Percentiles rank a stretch among this genome's conserved stretches.
Evolutionary conservation across 352 stramenopile genomes (phyloP).

Genomic region (Elongisporangium anandrum): DNA sequence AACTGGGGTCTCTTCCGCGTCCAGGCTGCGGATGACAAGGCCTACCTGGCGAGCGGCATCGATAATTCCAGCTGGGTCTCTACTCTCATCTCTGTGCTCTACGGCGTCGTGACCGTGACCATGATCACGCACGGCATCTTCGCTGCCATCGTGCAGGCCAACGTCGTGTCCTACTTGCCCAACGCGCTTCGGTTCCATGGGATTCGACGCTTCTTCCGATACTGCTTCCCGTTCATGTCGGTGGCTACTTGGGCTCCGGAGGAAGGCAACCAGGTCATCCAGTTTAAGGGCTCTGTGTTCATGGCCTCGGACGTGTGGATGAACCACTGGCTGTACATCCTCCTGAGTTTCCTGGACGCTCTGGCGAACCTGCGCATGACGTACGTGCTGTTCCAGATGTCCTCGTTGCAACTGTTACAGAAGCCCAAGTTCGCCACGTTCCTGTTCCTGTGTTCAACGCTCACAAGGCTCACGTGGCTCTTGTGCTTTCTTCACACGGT

Average conservation of each 20-base stretch:
- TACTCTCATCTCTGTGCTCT: conserved; percentile 12
- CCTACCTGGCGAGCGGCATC: conserved; percentile 7
- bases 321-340: conserved; percentile 44
- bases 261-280: conserved; percentile 5
- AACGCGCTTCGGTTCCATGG: no score
- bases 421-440: conserved; percentile 24
- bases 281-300: conserved; percentile 16
- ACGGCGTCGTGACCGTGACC: conserved; percentile 19
- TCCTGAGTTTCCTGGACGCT: conserved; percentile 28
- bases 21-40: conserved; percentile 9
- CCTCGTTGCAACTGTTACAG: conserved; percentile 25
- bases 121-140: conserved; percentile 16
- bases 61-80: conserved; percentile 16
- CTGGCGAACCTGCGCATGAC: conserved; percentile 23
- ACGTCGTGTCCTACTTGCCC: conserved; percentile 11
- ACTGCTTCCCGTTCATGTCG: conserved; percentile 27
- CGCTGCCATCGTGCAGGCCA: conserved; percentile 3
- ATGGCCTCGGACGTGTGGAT: conserved; percentile 37
- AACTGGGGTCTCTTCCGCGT: conserved; percentile 19
- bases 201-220: conserved; percentile 20
- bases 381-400: conserved; percentile 25
- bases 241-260: conserved; percentile 5
- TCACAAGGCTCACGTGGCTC: conserved; percentile 29
- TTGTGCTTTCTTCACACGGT: conserved; percentile 26
- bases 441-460: conserved; percentile 23